These are phyloP conservation scores for Monosporozyma aerobia DNA, from an alignment of 805 yeast genomes.

Conservation along the genomic window DNA sequence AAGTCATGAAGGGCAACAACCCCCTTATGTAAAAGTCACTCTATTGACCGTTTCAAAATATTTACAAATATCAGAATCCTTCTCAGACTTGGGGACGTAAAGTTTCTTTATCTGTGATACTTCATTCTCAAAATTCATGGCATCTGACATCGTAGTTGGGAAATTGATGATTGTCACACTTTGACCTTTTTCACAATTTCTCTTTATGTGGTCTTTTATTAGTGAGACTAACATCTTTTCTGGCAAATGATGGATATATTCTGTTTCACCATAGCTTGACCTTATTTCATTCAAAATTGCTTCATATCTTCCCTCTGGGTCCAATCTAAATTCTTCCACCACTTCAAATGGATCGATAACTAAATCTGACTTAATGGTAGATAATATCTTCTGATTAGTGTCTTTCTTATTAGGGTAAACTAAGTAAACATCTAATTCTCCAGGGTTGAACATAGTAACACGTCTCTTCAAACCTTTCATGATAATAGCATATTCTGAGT, in stretches of 20 bases:
- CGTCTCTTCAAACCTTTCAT: slow-evolving; percentile 45
- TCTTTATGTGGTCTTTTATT: slow-evolving; percentile 25
- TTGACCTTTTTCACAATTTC: slow-evolving; percentile 29
- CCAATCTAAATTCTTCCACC: slow-evolving; percentile 37
- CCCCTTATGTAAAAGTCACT: slow-evolving; percentile 15
- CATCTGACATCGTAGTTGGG: slow-evolving; percentile 56
- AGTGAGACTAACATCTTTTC: slow-evolving; percentile 30
- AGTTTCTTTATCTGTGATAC: slow-evolving; percentile 41
- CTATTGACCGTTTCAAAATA: slow-evolving; percentile 64
- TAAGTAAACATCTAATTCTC: slow-evolving; percentile 33
- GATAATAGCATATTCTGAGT: slow-evolving; percentile 35
- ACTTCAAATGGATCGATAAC: slow-evolving; percentile 46
- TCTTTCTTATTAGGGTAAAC: not conserved
- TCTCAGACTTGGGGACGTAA: slow-evolving; percentile 14
- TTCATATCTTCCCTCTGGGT: slow-evolving; percentile 39
- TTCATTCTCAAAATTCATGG: slow-evolving; percentile 65
- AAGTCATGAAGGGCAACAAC: not conserved
- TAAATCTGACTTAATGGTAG: not conserved
- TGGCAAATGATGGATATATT: slow-evolving; percentile 27
- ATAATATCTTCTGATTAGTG: not conserved
- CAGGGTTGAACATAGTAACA: slow-evolving; percentile 34
- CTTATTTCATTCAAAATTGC: slow-evolving; percentile 41
- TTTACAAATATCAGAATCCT: slow-evolving; percentile 41
- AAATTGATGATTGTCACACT: slow-evolving; percentile 46
- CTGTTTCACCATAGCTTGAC: slow-evolving; percentile 19